A percentile compares a stretch with the other conserved stretches of the same genome.
These are phyloP conservation scores for Penicillium palitans DNA, from an alignment of 2,329 filamentous ascomycete genomes.

Conservation along the genomic window DNA sequence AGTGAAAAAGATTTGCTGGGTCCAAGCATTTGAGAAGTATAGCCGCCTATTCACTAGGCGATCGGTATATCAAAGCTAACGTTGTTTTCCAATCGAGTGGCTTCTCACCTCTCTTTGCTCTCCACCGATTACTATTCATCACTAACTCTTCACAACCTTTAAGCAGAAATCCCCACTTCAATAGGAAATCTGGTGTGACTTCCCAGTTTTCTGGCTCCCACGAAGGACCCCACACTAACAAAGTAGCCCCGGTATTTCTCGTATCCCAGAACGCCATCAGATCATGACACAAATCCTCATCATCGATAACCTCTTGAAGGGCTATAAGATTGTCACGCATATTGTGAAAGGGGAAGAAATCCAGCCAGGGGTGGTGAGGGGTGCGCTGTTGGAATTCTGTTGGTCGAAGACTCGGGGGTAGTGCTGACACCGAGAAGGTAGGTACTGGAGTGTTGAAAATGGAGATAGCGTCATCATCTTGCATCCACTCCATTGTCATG, in stretches of 20 bases:
- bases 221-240: slow-evolving; percentile 43
- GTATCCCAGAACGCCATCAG: slow-evolving; percentile 32
- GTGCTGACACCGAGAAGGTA: slow-evolving; percentile 2
- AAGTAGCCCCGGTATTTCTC: slow-evolving; percentile 13
- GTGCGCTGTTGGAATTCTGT: slow-evolving; percentile 36
- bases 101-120: slow-evolving; percentile 36
- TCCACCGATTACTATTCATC: slow-evolving; percentile 39
- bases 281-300: slow-evolving; percentile 43
- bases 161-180: slow-evolving; percentile 40
- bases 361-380: slow-evolving; percentile 43
- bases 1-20: background rate
- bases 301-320: slow-evolving; percentile 31
- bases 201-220: slow-evolving; percentile 42
- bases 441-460: slow-evolving; percentile 18
- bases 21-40: too few species aligned
- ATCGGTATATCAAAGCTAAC: background rate
- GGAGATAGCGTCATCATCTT: slow-evolving; percentile 18
- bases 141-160: slow-evolving; percentile 36
- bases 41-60: background rate
- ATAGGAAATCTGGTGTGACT: slow-evolving; percentile 38
- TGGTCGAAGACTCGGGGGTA: slow-evolving; percentile 35
- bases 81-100: slow-evolving; percentile 16
- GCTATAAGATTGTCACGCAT: slow-evolving; percentile 44
- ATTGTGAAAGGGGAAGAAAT: slow-evolving; percentile 44
- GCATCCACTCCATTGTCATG: slow-evolving; percentile 18